A percentile compares a stretch with the other conserved stretches of the same genome.
These are phyloP conservation scores for Diplocarpon mali DNA, from an alignment of 2,329 filamentous ascomycete species.

Conservation along the genomic window DNA sequence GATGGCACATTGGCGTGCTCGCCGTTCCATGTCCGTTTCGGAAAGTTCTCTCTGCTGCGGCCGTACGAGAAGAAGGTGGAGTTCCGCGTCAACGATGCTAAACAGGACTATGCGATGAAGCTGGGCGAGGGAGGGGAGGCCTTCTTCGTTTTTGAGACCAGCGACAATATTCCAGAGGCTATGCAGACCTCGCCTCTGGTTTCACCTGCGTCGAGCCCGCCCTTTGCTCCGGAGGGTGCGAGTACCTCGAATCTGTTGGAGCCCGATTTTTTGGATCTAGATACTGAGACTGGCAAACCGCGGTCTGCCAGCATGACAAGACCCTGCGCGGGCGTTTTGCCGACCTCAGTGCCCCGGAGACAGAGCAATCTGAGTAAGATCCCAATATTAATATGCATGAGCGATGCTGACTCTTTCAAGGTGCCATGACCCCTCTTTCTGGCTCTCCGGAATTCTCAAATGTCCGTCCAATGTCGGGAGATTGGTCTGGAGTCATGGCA, in stretches of 20 bases:
- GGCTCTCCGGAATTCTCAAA: slow-evolving; percentile 40
- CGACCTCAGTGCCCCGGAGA: slow-evolving; percentile 26
- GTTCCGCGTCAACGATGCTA: slow-evolving; percentile 85
- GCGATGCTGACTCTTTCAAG: slow-evolving; percentile 18
- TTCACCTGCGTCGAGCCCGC: slow-evolving; percentile 78
- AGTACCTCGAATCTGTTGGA: slow-evolving; percentile 45
- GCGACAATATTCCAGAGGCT: slow-evolving; percentile 80
- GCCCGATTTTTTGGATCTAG: slow-evolving; percentile 59
- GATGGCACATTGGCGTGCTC: slow-evolving; percentile 86
- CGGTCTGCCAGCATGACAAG: slow-evolving; percentile 31
- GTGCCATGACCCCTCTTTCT: slow-evolving; percentile 38
- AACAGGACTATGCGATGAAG: slow-evolving; percentile 96
- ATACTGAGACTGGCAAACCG: slow-evolving; percentile 29
- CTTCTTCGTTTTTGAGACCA: slow-evolving; percentile 97
- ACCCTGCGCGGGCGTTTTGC: slow-evolving; percentile 36
- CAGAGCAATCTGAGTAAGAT: slow-evolving; percentile 24
- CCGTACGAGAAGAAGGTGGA: slow-evolving; percentile 99
- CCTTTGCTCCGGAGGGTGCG: slow-evolving; percentile 40
- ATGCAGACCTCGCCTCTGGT: slow-evolving; percentile 91
- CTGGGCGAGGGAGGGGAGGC: slow-evolving; percentile 94
- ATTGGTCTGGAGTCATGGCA: slow-evolving; percentile 35
- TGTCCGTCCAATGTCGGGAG: slow-evolving; percentile 37
- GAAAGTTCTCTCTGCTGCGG: slow-evolving; percentile 91
- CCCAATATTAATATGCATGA: background rate
- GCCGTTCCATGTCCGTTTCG: slow-evolving; percentile 96